Evolutionary conservation across 176 grass and related monocot genomes (phyloP), one percentile per base, ranked within the genome.

Genomic region (Puccinellia tenuiflora): DNA sequence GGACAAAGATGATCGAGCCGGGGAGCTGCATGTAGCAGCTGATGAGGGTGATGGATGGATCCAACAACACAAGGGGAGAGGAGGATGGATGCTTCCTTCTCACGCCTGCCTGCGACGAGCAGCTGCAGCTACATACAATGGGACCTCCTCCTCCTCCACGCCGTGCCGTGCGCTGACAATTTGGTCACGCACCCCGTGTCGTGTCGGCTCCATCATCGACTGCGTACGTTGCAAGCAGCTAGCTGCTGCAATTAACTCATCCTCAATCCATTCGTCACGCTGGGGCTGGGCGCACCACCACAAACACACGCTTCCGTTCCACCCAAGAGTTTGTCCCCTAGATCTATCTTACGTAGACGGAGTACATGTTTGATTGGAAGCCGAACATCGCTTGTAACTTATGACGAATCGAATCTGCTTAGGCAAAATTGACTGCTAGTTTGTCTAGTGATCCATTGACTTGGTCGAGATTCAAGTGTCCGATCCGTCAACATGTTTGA

Each of bases 41-140:
- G 47, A 1, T 6, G 64, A 56, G 48, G 76, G 77, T 38, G 81
- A 33, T 83, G 59, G 51, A 56, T 63, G 79, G 62, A 68, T 67
- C 34, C 40, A 40, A 40, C 2, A 34, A 3, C 43, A 16, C 43
- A 46, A 18, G 22, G 48, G 69, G 7, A 73, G 7, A 73, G 13
- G 63, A 84, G 48, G 48, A 51, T 51, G 48, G 18, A 20, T 80
- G 81, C 88, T 86, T 90, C 79, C 20, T 76, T 50, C 45, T 78
- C 88, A 90, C 88, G 88, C 43, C 45, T 69, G 76, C 37, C 29
- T 25, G 13, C 33, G 22, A 48, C 17, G 20, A 34, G 64, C 31
- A 29, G 24, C 37, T 15, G 13, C 46, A 40, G 77, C 69, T 35
- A 35, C 72, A 17, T 46, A 3, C 2, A 24, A 74, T 79, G 83